Base-by-base conservation (phyloP, 352 stramenopile species). In the Pythium plurisporium region DNA sequence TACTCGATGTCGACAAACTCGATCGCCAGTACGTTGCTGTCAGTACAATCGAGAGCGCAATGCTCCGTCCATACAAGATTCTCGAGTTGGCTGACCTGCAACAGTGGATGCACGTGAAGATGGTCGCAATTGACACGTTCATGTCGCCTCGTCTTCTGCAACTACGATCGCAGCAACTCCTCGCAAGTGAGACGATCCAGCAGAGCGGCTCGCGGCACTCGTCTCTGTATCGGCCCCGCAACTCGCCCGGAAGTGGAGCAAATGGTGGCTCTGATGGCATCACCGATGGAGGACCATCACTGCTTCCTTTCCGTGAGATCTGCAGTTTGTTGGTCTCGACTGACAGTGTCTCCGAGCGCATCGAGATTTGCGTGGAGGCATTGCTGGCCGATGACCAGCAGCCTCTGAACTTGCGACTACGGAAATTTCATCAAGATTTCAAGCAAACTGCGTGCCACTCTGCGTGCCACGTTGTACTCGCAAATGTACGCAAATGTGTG, bases 341-440 rank as follows among this genome's bases (percentile, higher is more conserved):
- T 2, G 19, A 19, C 7, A 38, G 56, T 12, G 29, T 54, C 1
- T 36, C 40, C 2, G 61, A 69, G 41, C 40, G 61, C 0, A 53
- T 64, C 54, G 40, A 46, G 11, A 43, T 69, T 23, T 59, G 38
- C n/a, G 54, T 69, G 8, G 61, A 69, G 17, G 54, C 55, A 1
- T 20, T 69, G 30, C 48, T 69, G 9, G 52, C 61, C 1, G 61
- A 69, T 27, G 61, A 64, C 10, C 61, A 53, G 26, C 61, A 69
- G 43, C 34, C 47, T 1, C 23, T 46, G 17, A 41, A 47, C 0
- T 8, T 14, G 1, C 33, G 38, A 22, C 22, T 69, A 14, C 61
- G 49, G 9, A 62, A 46, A 23, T 64, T 69, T 27, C 45, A 47
- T n/a, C 48, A 58, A n/a, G 61, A 69, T 17, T 61, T 69, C 37